Evolutionary conservation across 2,329 filamentous ascomycete species (phyloP).

Genomic region (Xylaria sp.): DNA sequence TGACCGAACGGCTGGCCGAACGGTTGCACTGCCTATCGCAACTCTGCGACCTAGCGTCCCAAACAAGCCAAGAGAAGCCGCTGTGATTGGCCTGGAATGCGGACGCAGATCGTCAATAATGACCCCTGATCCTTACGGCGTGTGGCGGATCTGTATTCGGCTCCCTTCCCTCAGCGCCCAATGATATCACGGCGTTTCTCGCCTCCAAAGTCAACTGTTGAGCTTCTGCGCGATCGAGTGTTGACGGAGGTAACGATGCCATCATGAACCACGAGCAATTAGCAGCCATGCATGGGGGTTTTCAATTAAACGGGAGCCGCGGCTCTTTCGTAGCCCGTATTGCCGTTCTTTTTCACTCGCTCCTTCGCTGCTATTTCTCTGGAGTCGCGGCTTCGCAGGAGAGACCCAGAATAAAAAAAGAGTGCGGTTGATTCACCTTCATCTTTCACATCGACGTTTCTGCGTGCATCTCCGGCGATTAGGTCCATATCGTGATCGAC

Average conservation of each 20-base stretch:
- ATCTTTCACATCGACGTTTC: too few species aligned
- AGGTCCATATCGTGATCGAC: background rate
- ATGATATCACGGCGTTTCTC: slow-evolving; percentile 16
- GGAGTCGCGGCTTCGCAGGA: background rate
- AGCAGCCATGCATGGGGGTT: background rate
- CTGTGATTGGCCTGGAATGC: background rate
- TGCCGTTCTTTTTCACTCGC: background rate
- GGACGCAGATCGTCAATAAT: background rate
- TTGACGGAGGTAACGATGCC: slow-evolving; percentile 1
- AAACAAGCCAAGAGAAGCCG: too few species aligned
- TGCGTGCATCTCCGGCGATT: too few species aligned
- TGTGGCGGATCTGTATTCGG: slow-evolving; percentile 15
- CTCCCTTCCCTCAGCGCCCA: slow-evolving; percentile 15
- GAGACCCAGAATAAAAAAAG: background rate
- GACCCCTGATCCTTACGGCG: slow-evolving; percentile 1
- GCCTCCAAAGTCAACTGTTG: slow-evolving; percentile 28
- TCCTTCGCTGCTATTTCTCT: background rate
- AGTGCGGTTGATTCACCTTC: too few species aligned
- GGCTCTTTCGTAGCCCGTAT: background rate
- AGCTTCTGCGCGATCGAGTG: slow-evolving; percentile 19
- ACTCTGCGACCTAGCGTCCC: too few species aligned
- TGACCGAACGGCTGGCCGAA: background rate
- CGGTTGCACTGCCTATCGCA: background rate
- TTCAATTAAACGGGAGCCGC: slow-evolving; percentile 5
- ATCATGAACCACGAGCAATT: slow-evolving; percentile 4